Evolutionary conservation across 257 asterid genomes (phyloP).

Genomic region (Nemophila menziesii): DNA sequence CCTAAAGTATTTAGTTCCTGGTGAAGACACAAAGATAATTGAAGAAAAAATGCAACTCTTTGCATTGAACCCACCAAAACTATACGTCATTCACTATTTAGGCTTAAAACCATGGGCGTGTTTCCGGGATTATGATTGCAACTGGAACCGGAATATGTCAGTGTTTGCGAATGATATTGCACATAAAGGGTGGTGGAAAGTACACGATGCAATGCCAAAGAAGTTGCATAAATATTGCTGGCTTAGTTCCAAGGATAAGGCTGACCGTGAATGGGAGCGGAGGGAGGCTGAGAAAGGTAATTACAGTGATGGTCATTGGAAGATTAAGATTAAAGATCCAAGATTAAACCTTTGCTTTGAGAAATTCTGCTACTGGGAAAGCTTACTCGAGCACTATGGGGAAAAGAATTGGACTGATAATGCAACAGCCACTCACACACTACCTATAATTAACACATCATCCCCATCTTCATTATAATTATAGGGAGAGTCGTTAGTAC

Average conservation of each 20-base stretch:
- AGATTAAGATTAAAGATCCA: constrained; percentile 39
- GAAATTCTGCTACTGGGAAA: constrained; percentile 83
- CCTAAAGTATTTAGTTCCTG: constrained; percentile 71
- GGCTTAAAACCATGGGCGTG: constrained; percentile 87
- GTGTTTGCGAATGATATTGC: constrained; percentile 80
- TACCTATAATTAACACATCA: constrained; percentile 17
- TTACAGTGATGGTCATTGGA: constrained; percentile 77
- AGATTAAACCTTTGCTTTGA: constrained; percentile 57
- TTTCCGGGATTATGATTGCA: constrained; percentile 85
- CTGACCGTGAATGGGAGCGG: constrained; percentile 78
- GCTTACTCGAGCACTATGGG: constrained; percentile 95
- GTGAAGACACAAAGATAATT: constrained; percentile 58
- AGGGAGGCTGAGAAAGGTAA: constrained; percentile 72
- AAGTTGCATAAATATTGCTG: constrained; percentile 66
- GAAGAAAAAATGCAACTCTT: constrained; percentile 51
- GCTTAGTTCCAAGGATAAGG: constrained; percentile 84
- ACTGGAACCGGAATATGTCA: constrained; percentile 68
- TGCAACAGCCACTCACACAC: constrained; percentile 30
- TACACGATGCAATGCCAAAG: constrained; percentile 89
- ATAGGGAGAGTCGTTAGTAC: too few species aligned
- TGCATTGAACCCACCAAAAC: constrained; percentile 74
- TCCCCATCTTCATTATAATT: too few species aligned
- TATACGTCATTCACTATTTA: constrained; percentile 69
- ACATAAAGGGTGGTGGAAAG: constrained; percentile 83
- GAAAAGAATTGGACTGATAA: constrained; percentile 76